Base-by-base conservation (phyloP, 768 basidiomycete species). In the Cystofilobasidium bisporidii region DNA sequence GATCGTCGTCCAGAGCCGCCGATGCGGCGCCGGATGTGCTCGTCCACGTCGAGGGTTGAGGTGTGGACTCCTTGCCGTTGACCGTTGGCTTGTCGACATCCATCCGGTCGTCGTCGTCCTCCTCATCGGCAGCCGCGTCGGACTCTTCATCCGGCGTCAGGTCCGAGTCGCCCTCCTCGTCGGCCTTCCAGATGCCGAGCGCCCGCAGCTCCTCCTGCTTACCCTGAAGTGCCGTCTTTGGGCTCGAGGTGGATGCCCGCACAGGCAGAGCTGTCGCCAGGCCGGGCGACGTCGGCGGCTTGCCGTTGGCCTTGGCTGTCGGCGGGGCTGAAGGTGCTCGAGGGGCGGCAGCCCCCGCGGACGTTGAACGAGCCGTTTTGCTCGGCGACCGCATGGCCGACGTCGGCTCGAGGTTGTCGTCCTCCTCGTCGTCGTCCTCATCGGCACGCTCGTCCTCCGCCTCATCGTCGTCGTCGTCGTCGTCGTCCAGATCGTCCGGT, bases 81-180 rank as follows among this genome's bases (percentile, higher is more conserved):
- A 11, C 60, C 60, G 18, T 18, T 47, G 15, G 45, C 33, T 50
- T 6, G 53, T 56, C 30, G 30, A 30, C 53, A 9, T 56, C 53
- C 33, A 60, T 38, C 62, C 1, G 45, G 14, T 61, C 60, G 18
- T 45, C 41, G 12, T 53, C 58, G 47, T 60, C 47, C 22, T 66
- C 57, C 32, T 50, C 48, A 11, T 41, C 32, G 32, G 17, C n/a
- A n/a, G n/a, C n/a, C n/a, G n/a, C 57, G 43, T 65, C 65, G 17
- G 43, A 58, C n/a, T 66, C 65, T 17, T 66, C 65, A 48, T 66
- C 65, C 0, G 65, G 65, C 30, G 65, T 66, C 58, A 66, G 65
- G 45, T 66, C 65, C 43, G 43, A 47, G 65, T 66, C 65, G 26
- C 45, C 58, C 48, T 66, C 65, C 33, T 66, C 65, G 43, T 65